Percentiles rank a stretch among this genome's conserved stretches.
Evolutionary conservation across 2,329 filamentous ascomycete species (phyloP).

Genomic region (Beauveria rudraprayagi): DNA sequence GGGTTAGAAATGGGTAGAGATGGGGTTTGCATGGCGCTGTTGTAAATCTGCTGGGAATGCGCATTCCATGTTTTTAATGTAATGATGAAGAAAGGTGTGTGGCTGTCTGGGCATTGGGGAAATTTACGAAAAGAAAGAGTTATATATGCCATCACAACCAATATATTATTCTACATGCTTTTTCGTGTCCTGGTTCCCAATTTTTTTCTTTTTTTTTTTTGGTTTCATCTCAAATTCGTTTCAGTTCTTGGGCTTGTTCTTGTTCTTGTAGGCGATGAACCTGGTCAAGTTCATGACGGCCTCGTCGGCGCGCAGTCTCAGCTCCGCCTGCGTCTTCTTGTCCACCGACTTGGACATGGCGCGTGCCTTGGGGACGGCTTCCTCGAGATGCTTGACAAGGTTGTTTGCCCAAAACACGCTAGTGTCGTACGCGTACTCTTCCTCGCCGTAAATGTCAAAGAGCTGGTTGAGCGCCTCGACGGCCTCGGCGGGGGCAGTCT

Average conservation of each 20-base stretch:
- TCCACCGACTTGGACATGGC: slow-evolving; percentile 53
- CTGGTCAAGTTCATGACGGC: slow-evolving; percentile 50
- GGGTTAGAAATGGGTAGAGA: not conserved
- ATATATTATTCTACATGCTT: slow-evolving; percentile 4
- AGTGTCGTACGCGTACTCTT: slow-evolving; percentile 47
- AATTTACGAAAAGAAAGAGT: not conserved
- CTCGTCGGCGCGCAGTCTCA: slow-evolving; percentile 54
- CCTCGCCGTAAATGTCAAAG: slow-evolving; percentile 60
- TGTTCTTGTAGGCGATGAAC: slow-evolving; percentile 59
- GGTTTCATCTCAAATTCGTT: not conserved
- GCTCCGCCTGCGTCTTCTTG: slow-evolving; percentile 47
- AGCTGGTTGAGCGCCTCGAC: slow-evolving; percentile 59
- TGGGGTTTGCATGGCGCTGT: not conserved
- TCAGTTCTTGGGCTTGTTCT: slow-evolving; percentile 34
- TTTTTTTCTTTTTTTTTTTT: not conserved
- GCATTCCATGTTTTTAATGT: not conserved
- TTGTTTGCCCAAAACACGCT: slow-evolving; percentile 57
- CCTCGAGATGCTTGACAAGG: slow-evolving; percentile 52
- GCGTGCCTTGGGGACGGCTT: slow-evolving; percentile 43
- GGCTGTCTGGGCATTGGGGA: not conserved
- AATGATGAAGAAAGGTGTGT: not conserved
- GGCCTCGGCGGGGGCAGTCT: slow-evolving; percentile 47
- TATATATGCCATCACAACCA: not conserved
- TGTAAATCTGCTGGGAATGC: not conserved
- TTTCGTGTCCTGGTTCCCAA: slow-evolving; percentile 2